These are phyloP conservation scores for Spathaspora sp. DNA, from an alignment of 805 yeast genomes.

Conservation along the genomic window DNA sequence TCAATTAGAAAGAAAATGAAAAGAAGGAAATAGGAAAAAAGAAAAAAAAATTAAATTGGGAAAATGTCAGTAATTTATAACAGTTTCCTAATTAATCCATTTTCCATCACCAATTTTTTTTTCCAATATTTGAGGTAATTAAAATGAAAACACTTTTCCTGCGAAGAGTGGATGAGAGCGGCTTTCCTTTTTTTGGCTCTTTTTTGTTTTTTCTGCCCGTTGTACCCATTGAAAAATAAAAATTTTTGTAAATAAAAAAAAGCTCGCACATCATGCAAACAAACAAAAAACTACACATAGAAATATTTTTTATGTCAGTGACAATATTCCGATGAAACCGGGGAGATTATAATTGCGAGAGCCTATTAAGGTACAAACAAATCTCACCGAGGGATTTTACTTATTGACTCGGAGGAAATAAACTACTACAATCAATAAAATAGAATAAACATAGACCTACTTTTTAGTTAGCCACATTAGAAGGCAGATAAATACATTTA, in stretches of 20 bases:
- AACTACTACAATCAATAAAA: background rate
- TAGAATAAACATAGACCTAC: background rate
- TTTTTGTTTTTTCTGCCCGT: background rate
- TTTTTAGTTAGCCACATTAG: background rate
- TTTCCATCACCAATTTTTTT: background rate
- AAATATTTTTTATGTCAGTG: background rate
- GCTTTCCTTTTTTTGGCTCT: background rate
- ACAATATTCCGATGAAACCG: background rate
- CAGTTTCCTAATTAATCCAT: background rate
- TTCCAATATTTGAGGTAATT: background rate
- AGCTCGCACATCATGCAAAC: background rate
- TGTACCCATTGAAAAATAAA: background rate
- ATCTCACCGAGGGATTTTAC: background rate
- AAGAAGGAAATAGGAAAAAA: conserved; percentile 2
- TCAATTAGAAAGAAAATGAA: background rate
- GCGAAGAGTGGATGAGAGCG: background rate
- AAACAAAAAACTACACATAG: background rate
- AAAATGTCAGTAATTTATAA: background rate
- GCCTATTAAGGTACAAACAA: background rate
- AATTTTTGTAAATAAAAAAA: background rate
- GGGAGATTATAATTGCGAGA: background rate
- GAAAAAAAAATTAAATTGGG: background rate
- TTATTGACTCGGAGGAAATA: background rate
- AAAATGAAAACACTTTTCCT: background rate
- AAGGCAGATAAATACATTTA: background rate